These are phyloP conservation scores for Geosmithia flava DNA, from an alignment of 2,329 filamentous ascomycete genomes.

Conservation along the genomic window DNA sequence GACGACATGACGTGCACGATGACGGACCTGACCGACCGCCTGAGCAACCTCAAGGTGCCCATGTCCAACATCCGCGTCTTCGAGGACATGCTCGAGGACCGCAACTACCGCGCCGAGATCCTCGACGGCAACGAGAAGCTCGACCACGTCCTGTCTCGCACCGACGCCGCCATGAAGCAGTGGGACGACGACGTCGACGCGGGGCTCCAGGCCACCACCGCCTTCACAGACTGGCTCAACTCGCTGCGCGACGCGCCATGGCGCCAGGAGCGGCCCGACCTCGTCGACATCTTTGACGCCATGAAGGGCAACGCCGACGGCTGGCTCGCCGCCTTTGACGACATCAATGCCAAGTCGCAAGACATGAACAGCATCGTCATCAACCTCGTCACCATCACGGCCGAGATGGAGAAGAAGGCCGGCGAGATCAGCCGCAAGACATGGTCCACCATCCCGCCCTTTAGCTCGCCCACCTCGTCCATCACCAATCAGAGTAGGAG, in stretches of 20 bases:
- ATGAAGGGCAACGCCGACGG: slow-evolving; percentile 91
- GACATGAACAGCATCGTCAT: slow-evolving; percentile 57
- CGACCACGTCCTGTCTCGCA: slow-evolving; percentile 76
- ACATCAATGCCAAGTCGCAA: slow-evolving; percentile 61
- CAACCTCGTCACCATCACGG: slow-evolving; percentile 63
- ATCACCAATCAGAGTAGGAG: not conserved
- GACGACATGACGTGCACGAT: slow-evolving; percentile 75
- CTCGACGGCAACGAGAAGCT: slow-evolving; percentile 83
- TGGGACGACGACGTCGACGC: slow-evolving; percentile 68
- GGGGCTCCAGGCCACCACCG: slow-evolving; percentile 62
- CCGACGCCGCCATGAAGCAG: slow-evolving; percentile 62
- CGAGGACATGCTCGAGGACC: slow-evolving; percentile 77
- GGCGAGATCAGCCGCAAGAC: slow-evolving; percentile 71
- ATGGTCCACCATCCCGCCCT: slow-evolving; percentile 22
- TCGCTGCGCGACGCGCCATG: slow-evolving; percentile 50
- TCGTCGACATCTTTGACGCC: slow-evolving; percentile 65
- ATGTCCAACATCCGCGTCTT: slow-evolving; percentile 75
- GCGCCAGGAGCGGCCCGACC: slow-evolving; percentile 47
- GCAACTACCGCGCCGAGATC: slow-evolving; percentile 69
- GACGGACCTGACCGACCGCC: slow-evolving; percentile 66
- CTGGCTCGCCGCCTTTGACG: slow-evolving; percentile 72
- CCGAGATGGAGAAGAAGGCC: slow-evolving; percentile 77
- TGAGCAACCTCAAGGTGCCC: slow-evolving; percentile 69
- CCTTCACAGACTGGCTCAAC: slow-evolving; percentile 65
- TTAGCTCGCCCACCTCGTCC: slow-evolving; percentile 1